Evolutionary conservation across 2,329 filamentous ascomycete species (phyloP), one percentile per base, ranked within the genome.

Genomic region (Thermochaetoides dissita): DNA sequence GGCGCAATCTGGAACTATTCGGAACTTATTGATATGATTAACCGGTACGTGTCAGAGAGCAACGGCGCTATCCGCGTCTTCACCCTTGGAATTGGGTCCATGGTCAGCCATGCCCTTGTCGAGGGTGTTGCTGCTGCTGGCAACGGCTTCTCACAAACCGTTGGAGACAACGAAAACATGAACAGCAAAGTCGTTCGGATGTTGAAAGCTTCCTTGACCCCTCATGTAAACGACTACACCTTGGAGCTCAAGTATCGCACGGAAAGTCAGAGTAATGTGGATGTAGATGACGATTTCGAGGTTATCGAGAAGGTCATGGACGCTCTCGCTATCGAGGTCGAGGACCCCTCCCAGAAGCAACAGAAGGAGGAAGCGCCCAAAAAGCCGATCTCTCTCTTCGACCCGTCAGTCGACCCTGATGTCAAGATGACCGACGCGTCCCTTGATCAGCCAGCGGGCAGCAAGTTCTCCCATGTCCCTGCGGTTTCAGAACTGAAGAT

Each of bases 101-200:
- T 55, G 6, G 71, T 65, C 3, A 75, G 70, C 32, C 67, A 71
- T 49, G 55, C 67, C 2, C 57, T 78, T 7, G 65, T 77, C 6
- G 69, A 76, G 41, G 71, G 73, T 1, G 61, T 73, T 36, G 70
- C 71, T 1, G 59, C 65, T 6, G 67, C 66, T 8, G 74, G 74
- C 2, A 68, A 69, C 12, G 74, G 74, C 3, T 76, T 79, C 46
- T 58, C 72, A 0, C 81, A 86, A 55, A 65, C 70, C 0, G 79
- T 85, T 0, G 65, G 64, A 1, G 60, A 73, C 6, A 62, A 70
- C 1, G 81, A 86, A 55, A 75, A 78, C 53, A 73, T 84, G 59
- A 75, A 81, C 51, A 71, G 63, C 48, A 82, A 81, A 55, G 69
- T 85, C 1, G 68, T 86, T 2, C 71, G 81, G 2, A 86, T 87